Evolutionary conservation across 805 yeast species (phyloP), one percentile per base, ranked within the genome.

Genomic region (Candida multigemmis): DNA sequence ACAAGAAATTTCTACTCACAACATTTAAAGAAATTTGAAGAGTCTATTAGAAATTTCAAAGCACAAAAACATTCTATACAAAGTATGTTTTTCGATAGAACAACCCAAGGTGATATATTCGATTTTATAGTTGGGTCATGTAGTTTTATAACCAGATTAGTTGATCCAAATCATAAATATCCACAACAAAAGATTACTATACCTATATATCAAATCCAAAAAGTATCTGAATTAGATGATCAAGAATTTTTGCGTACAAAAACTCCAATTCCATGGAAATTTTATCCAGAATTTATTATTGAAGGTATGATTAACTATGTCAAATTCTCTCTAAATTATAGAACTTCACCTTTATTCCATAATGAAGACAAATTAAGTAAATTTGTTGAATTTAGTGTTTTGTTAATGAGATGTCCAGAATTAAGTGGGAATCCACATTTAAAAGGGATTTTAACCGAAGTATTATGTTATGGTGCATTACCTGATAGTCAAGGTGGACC

Each of bases 361-460:
- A 74, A 68, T 36, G 50, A 63, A 25, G 63, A 63, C 10, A 71
- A 79, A 38, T 48, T 79, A 27, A 54, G 60, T 18, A 55, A 64
- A 5, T 71, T 82, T 37, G 71, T 83, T 23, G 86, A 83, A 37
- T 77, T 85, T 48, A 64, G 78, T 1, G 76, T 86, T 11, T 68
- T 77, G 1, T 66, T 87, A 31, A 57, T 91, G 45, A 73, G 96
- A 49, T 81, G 91, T 46, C 87, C 91, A 2, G 91, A 82, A 47
- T 48, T 82, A 19, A 65, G 91, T 26, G 83, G 91, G 28, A 91
- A 91, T 45, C 98, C 98, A 0, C 96, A 91, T 58, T 66, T 91
- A 58, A 89, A 91, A 44, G 77, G 93, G 12, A 73, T 78, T 42
- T 57, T 91, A 27, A 80, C 84, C 12, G 95, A 89, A 48, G 65